Base-by-base conservation (phyloP, 106 monocot species). In the Hemerocallis citrina region DNA sequence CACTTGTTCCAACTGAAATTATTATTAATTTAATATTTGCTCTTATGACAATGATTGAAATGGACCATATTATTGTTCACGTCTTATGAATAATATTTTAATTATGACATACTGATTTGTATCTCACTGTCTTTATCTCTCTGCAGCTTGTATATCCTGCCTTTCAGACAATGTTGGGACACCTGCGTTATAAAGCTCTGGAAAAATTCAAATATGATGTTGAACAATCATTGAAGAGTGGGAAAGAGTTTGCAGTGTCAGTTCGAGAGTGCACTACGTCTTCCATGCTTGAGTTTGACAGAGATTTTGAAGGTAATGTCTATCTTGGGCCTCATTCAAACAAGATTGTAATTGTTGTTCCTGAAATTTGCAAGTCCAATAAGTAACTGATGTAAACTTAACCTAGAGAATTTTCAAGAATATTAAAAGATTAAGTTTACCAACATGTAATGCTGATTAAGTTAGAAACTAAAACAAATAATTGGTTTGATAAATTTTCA, bases 71-170 rank as follows among this genome's bases (percentile, higher is more conserved):
- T 2, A 20, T 24, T 29, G 11, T 12, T 52, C 14, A 52, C n/a
- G 13, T 10, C 1, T 29, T 28, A n/a, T 11, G 13, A 19, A 34
- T 3, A 17, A 39, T 39, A 14, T 39, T 0, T 25, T 22, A 23
- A 38, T 35, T 4, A 21, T 58, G 57, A 20, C 2, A 35, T 21
- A 9, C 20, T 37, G 36, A 59, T 59, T 38, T 22, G 36, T 7
- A 7, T 57, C 20, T 57, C 22, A 40, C 3, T 55, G 36, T 7
- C 3, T 48, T 27, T 4, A 8, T 21, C 52, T 69, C 34, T 45
- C 60, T 64, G 70, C 59, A 85, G 85, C 59, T 75, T 72, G 74
- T 92, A 15, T 67, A 84, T 67, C 78, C 87, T 65, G 73, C 87
- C 22, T 88, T 81, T 52, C 74, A 68, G 47, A 52, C 75, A 51